Evolutionary conservation across 2,329 filamentous ascomycete genomes (phyloP), one percentile per base, ranked within the genome.

Genomic region (Biscogniauxia mediterranea): DNA sequence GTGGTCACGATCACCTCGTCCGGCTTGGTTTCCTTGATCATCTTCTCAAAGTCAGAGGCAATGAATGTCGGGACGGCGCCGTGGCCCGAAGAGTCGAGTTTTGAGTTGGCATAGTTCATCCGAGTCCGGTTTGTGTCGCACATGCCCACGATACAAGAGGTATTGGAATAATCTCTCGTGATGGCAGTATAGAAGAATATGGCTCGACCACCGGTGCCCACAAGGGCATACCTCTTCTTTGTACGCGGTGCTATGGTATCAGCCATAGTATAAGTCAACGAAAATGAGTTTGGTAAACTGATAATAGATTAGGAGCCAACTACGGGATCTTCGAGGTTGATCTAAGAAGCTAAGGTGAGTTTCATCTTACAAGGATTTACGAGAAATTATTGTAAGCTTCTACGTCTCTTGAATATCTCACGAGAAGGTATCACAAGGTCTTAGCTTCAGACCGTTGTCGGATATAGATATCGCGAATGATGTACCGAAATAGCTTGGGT

Each of bases 1-100:
- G 85, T 87, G 0, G 85, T 87, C 17, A 88, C 79, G 64, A 88
- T 87, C 17, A 88, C 79, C 68, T 85, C 84, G 70, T 88, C 83
- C 0, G 85, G 85, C 59, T 78, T 78, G 0, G 83, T 83, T 54
- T 85, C 82, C 32, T 73, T 59, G 64, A 86, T 78, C 85, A 88
- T 87, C 54, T 74, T 73, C 69, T 86, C 84, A 65, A 88, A 88
- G 66, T 83, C 77, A 13, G 72, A 62, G 0, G 84, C 83, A 26
- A 79, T 76, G 71, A 81, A 88, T 0, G 83, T 85, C 1, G 84
- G 83, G 0, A 88, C 77, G 1, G 74, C 66, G 1, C 65, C 70
- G 65, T 84, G 78, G 23, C 82, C 80, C 0, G 86, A 72, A 0
- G 72, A 62, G 38, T 75, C 68, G 11, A 87, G 76, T 55, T 78